These are phyloP conservation scores for Fusarium staphyleae DNA, from an alignment of 2,329 filamentous ascomycete genomes.

Conservation along the genomic window DNA sequence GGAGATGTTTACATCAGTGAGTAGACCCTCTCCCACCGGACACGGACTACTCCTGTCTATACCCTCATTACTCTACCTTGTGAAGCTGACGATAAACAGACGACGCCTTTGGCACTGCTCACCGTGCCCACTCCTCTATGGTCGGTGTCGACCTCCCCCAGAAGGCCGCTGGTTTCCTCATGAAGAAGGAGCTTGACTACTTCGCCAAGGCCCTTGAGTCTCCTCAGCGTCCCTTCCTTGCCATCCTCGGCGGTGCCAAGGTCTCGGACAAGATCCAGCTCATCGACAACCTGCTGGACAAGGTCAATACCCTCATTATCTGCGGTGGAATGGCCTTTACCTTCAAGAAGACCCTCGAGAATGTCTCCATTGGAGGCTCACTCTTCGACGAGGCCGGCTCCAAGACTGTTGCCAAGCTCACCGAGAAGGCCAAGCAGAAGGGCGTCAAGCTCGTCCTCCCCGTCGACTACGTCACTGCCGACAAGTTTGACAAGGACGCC, in stretches of 20 bases:
- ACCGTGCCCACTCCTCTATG: constrained; percentile 99
- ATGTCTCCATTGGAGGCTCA: constrained; percentile 86
- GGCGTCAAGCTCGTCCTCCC: constrained; percentile 94
- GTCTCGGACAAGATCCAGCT: constrained; percentile 99
- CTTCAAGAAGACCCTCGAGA: constrained; percentile 98
- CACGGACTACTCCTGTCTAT: not conserved
- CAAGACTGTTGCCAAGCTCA: constrained; percentile 86
- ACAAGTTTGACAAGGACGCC: constrained; percentile 91
- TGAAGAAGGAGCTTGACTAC: constrained; percentile 99
- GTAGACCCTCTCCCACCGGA: constrained; percentile 45
- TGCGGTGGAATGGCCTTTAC: constrained; percentile 99
- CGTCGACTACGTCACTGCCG: constrained; percentile 92
- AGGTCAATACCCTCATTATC: constrained; percentile 96
- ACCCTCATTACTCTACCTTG: not conserved
- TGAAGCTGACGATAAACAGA: constrained; percentile 60
- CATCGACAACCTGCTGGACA: constrained; percentile 97
- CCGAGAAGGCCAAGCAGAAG: constrained; percentile 97
- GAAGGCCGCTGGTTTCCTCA: constrained; percentile 96
- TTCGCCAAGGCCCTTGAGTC: constrained; percentile 96
- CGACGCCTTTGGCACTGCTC: constrained; percentile 97
- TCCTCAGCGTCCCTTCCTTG: constrained; percentile 94
- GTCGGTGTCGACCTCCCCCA: constrained; percentile 94
- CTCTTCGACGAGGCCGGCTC: constrained; percentile 93
- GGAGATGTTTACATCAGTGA: constrained; percentile 96
- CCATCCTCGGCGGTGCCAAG: constrained; percentile 97